Conservation (phyloP, 2,329 filamentous ascomycete species). For the Fusarium pseudonygamai region DNA sequence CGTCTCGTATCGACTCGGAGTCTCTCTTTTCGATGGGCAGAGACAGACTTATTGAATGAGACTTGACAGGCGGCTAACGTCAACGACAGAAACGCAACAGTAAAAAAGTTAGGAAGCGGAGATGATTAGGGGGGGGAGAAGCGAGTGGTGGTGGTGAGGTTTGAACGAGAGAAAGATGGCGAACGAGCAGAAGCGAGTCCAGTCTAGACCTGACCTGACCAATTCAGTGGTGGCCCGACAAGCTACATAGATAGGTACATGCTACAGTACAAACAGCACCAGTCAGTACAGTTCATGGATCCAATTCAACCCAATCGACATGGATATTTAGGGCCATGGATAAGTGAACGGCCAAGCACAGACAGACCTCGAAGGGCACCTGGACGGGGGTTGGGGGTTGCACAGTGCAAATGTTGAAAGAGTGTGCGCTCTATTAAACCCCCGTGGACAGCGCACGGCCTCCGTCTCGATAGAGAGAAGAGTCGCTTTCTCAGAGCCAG, state of each 20-base stretch:
- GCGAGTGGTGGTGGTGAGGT: conserved; percentile 38
- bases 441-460: conserved; percentile 37
- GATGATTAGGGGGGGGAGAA: conserved; percentile 37
- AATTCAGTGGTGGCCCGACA: conserved; percentile 32
- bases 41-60: conserved; percentile 9
- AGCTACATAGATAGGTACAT: not conserved
- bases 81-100: conserved; percentile 37
- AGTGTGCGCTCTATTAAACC: conserved; percentile 19
- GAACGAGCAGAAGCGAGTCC: conserved; percentile 27
- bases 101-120: conserved; percentile 16
- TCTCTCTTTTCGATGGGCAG: conserved; percentile 7
- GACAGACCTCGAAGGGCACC: conserved; percentile 7
- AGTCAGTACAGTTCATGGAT: conserved; percentile 27
- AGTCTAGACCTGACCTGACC: not conserved
- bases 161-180: conserved; percentile 37
- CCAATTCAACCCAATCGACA: conserved; percentile 18
- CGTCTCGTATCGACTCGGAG: not conserved
- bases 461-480: conserved; percentile 32
- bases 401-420: conserved; percentile 35
- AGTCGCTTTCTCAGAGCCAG: conserved; percentile 17
- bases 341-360: conserved; percentile 20
- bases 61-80: conserved; percentile 26
- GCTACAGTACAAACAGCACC: not conserved
- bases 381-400: conserved; percentile 19
- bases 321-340: conserved; percentile 8